These are phyloP conservation scores for Pseudoneurospora amorphoporcata DNA, from an alignment of 495 filamentous ascomycete species.

Conservation along the genomic window DNA sequence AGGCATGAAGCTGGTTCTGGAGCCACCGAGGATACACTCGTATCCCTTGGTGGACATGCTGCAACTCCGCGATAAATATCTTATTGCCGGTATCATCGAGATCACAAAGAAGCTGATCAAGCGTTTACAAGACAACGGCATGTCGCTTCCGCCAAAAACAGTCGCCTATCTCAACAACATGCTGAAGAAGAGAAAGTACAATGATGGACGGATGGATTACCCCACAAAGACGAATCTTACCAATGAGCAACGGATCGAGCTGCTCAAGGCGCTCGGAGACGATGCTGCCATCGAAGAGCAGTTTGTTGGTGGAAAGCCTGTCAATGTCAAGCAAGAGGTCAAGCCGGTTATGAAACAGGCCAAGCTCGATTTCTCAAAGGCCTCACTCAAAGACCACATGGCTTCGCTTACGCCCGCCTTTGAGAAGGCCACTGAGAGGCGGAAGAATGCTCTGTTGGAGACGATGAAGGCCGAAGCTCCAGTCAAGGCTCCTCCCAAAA, in stretches of 20 bases:
- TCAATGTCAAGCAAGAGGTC: conserved; percentile 38
- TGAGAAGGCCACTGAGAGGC: conserved; percentile 31
- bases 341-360: conserved; percentile 47
- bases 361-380: conserved; percentile 49
- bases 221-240: conserved; percentile 61
- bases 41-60: conserved; percentile 70
- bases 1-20: conserved; percentile 45
- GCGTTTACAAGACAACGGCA: conserved; percentile 57
- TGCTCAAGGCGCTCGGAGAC: conserved; percentile 67
- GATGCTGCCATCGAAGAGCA: conserved; percentile 47
- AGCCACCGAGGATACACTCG: conserved; percentile 53
- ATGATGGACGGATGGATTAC: conserved; percentile 28
- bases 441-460: conserved; percentile 17
- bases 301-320: conserved; percentile 32
- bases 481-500: conserved; percentile 15
- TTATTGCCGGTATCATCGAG: conserved; percentile 63
- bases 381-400: conserved; percentile 32
- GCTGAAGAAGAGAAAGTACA: conserved; percentile 23
- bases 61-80: conserved; percentile 69
- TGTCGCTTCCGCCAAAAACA: conserved; percentile 53
- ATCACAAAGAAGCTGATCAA: conserved; percentile 57
- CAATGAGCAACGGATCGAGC: conserved; percentile 67
- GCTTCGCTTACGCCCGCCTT: conserved; percentile 23
- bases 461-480: conserved; percentile 1
- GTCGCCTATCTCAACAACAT: conserved; percentile 51